phyloP scores from a whole-genome alignment of 2,329 filamentous ascomycete genomes.

The Colletotrichum sp. region DNA sequence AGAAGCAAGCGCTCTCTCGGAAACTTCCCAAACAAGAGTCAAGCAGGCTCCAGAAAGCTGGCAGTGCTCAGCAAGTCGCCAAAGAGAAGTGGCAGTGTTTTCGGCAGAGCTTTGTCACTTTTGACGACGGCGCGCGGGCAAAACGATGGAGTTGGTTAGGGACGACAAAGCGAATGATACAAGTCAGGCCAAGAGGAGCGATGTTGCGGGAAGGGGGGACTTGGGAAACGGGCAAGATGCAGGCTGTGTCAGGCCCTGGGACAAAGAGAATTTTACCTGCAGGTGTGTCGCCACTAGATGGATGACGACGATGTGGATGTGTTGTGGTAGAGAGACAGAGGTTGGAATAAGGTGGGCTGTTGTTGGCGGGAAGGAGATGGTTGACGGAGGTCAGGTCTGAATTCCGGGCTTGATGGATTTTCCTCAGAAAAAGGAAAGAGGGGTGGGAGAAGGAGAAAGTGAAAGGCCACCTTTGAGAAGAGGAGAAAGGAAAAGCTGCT shows the following conservation, averaged over 20 bases:
- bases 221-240: neutral
- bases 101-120: conserved; percentile 13
- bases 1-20: neutral
- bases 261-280: conserved; percentile 5
- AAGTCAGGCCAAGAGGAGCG: neutral
- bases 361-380: neutral
- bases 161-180: conserved; percentile 11
- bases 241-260: conserved; percentile 1
- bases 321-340: neutral
- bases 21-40: conserved; percentile 8
- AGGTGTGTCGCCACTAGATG: neutral
- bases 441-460: conserved; percentile 3
- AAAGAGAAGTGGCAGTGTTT: conserved; percentile 15
- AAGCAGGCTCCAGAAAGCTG: neutral
- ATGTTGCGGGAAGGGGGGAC: neutral
- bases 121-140: neutral
- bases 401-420: conserved; percentile 9
- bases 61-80: neutral
- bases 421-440: conserved; percentile 14
- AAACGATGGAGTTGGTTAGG: neutral
- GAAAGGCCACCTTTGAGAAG: conserved; percentile 18
- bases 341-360: conserved; percentile 19
- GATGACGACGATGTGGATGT: neutral
- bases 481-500: conserved; percentile 18
- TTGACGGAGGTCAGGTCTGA: conserved; percentile 11